Base-by-base conservation (phyloP, 768 basidiomycete species). In the Suillus ampliporus region DNA sequence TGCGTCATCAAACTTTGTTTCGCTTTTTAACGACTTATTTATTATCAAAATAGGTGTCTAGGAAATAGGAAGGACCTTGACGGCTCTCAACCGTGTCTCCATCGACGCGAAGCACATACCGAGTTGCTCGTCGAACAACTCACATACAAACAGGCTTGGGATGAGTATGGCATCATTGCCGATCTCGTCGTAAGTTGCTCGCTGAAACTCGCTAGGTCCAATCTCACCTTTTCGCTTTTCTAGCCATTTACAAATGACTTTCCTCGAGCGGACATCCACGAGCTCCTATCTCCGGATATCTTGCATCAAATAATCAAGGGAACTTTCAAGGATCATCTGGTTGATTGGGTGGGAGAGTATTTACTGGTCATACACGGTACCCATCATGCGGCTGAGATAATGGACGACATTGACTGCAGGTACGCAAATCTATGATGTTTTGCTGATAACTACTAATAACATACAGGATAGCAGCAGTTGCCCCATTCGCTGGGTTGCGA, bases 271-370 rank as follows among this genome's bases (percentile, higher is more conserved):
- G 41, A 43, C 41, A 43, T 43, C 17, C 41, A 43, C 7, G 41
- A 43, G 41, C 41, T n/a, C n/a, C n/a, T n/a, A n/a, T n/a, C n/a
- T n/a, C n/a, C n/a, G n/a, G n/a, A n/a, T n/a, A n/a, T n/a, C 15
- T 76, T 84, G 10, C 83, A 86, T 63, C 82, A 83, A 65, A 67
- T 84, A 0, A 76, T 83, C 67, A 80, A 84, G 63, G 83, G 83
- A 0, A 58, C 81, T 1, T 80, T 83, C 73, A 80, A 80, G 57
- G 76, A 82, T 57, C 82, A 83, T 57, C 57, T 80, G 4, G 69
- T 77, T 0, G 70, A 66, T 6, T 83, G 82, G 80, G 41, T 41
- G 41, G 41, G 41, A 8, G 41, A 41, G 6, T 41, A 41, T 41
- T 19, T 41, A 1, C 41, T 8, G 41, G 1, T 41, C 41, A 41